phyloP scores from a whole-genome alignment of 306 rosid genomes.

The Luffa acutangula region DNA sequence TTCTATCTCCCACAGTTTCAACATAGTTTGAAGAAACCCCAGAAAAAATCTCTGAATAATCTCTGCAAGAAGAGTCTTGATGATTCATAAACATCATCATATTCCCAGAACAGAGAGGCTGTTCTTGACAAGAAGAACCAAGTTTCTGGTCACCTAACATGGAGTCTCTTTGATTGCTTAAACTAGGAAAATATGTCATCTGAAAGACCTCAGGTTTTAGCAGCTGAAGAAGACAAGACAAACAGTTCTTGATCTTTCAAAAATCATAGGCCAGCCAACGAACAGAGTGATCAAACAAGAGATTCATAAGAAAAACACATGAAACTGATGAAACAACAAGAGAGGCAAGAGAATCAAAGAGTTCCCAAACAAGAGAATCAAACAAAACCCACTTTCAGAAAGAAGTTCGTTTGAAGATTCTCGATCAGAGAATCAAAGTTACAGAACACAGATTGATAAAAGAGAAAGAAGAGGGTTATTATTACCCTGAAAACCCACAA shows the following conservation, averaged over 20 bases:
- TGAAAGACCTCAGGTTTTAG: background rate
- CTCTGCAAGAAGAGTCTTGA: constrained; percentile 46
- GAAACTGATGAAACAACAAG: background rate
- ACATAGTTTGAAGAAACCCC: constrained; percentile 31
- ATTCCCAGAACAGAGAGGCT: constrained; percentile 21
- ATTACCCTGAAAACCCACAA: background rate
- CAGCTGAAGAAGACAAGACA: background rate
- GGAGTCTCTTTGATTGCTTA: constrained; percentile 26
- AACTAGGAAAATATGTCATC: constrained; percentile 28
- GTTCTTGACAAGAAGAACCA: constrained; percentile 26
- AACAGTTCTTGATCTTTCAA: background rate
- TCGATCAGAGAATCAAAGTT: background rate
- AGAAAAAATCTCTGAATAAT: constrained; percentile 47
- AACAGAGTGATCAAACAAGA: background rate
- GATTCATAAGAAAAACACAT: background rate
- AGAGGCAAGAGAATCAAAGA: background rate
- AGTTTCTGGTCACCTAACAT: constrained; percentile 29
- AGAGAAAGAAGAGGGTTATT: background rate
- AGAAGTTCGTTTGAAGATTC: background rate
- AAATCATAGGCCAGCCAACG: background rate
- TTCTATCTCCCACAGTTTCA: constrained; percentile 40
- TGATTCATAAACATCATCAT: constrained; percentile 53
- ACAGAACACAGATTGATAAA: background rate
- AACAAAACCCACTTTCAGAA: background rate
- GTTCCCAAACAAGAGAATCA: background rate